phyloP scores from a whole-genome alignment of 2,329 filamentous ascomycete genomes.

The Verticillium dahliae region DNA sequence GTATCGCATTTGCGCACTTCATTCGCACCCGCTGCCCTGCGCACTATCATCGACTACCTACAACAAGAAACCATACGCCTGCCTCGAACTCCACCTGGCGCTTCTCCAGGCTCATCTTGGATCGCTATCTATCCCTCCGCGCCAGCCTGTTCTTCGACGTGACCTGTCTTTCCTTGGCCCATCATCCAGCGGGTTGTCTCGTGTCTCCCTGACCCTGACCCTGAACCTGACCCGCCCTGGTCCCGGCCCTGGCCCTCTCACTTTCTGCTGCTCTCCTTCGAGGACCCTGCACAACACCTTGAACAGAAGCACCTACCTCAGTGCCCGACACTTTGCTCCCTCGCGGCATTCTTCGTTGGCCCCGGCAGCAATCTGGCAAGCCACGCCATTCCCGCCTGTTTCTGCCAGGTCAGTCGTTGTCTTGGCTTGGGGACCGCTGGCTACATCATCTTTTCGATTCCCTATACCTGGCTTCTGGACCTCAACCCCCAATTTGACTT shows the following conservation, averaged over 20 bases:
- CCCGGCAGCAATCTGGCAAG: not conserved
- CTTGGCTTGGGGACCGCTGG: too few species aligned
- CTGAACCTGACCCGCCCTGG: not conserved
- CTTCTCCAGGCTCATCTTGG: not conserved
- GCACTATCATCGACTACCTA: not conserved
- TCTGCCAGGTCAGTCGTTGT: too few species aligned
- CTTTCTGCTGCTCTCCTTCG: too few species aligned
- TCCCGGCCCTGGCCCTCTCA: not conserved
- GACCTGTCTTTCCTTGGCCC: not conserved
- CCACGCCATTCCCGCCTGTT: not conserved
- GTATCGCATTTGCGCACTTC: not conserved
- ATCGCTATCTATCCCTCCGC: not conserved
- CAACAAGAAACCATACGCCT: not conserved
- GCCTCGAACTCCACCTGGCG: not conserved
- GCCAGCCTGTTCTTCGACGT: not conserved
- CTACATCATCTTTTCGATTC: too few species aligned
- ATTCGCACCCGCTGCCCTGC: not conserved
- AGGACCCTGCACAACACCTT: not conserved
- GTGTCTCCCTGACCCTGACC: not conserved
- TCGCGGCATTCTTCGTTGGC: not conserved
- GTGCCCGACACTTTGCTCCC: not conserved
- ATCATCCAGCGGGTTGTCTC: not conserved
- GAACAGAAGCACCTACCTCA: not conserved
- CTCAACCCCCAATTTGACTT: not conserved
- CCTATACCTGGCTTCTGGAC: not conserved